phyloP scores from a whole-genome alignment of 2,329 filamentous ascomycete species.

The Microdochium trichocladiopsis region DNA sequence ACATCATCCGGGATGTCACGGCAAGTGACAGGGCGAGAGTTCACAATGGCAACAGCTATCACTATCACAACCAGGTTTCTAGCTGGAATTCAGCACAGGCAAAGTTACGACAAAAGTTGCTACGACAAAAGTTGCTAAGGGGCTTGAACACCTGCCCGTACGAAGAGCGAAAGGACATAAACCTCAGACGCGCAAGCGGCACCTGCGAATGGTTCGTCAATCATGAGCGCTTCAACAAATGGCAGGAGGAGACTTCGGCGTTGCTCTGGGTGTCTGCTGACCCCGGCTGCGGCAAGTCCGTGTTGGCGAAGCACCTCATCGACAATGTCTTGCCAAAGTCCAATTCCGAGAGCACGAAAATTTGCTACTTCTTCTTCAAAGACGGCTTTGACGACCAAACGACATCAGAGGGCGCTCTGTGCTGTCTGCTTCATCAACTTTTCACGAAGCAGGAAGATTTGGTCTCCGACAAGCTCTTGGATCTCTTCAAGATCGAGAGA shows the following conservation, averaged over 20 bases:
- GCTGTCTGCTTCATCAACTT: conserved; percentile 29
- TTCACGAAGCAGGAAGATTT: conserved; percentile 16
- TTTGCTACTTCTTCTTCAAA: conserved; percentile 36
- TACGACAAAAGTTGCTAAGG: conserved; percentile 2
- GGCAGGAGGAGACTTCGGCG: conserved; percentile 1
- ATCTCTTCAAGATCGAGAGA: conserved; percentile 10
- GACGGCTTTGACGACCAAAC: conserved; percentile 28
- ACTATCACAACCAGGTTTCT: conserved; percentile 1
- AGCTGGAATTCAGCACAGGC: background rate
- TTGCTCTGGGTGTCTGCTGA: conserved; percentile 23
- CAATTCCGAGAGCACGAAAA: conserved; percentile 2
- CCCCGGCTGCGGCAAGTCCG: conserved; percentile 36
- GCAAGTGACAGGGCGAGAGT: background rate
- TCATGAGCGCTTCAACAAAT: conserved; percentile 4
- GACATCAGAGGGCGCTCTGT: conserved; percentile 18
- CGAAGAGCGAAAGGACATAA: conserved; percentile 9
- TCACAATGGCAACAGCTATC: background rate
- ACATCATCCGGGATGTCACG: too few relatives aligned
- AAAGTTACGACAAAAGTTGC: conserved; percentile 1
- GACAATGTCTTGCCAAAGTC: conserved; percentile 19
- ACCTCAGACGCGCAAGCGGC: conserved; percentile 5
- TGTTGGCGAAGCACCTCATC: conserved; percentile 27
- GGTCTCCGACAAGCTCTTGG: conserved; percentile 11
- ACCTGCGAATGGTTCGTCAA: conserved; percentile 10
- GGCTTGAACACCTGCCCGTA: conserved; percentile 5